Percentiles rank a stretch among this genome's conserved stretches.
These are phyloP conservation scores for Candida buenavistaensis DNA, from an alignment of 1,139 yeast genomes.

Conservation along the genomic window DNA sequence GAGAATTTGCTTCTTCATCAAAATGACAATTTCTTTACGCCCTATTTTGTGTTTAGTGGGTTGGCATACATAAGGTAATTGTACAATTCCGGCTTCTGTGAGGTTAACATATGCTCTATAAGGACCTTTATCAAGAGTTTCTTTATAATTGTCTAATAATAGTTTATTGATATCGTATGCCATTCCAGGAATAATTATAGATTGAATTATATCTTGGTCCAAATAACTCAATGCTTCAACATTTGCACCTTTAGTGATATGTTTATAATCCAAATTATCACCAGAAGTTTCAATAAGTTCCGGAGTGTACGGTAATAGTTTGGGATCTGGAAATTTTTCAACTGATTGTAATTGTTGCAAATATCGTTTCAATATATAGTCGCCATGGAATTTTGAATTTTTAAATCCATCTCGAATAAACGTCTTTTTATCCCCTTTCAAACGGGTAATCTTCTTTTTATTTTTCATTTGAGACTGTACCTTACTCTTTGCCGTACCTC, in stretches of 20 bases:
- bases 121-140: constrained; percentile 38
- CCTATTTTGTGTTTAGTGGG: constrained; percentile 24
- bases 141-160: constrained; percentile 20
- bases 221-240: constrained; percentile 19
- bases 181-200: constrained; percentile 36
- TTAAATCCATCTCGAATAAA: constrained; percentile 13
- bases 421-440: background rate
- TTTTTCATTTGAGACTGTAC: constrained; percentile 1
- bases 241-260: constrained; percentile 7
- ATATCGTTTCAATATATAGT: constrained; percentile 24
- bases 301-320: constrained; percentile 32
- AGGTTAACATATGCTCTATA: constrained; percentile 29
- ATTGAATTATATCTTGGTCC: constrained; percentile 34
- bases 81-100: constrained; percentile 34
- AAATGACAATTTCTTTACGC: constrained; percentile 31
- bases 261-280: constrained; percentile 7
- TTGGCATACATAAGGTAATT: constrained; percentile 28
- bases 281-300: constrained; percentile 9
- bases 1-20: constrained; percentile 31
- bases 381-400: constrained; percentile 10
- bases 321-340: constrained; percentile 34
- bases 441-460: background rate
- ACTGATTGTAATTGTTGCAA: constrained; percentile 29
- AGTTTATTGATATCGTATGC: constrained; percentile 38
- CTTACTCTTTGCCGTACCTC: constrained; percentile 11